Conservation (phyloP, 2,329 filamentous ascomycete genomes). For the Coleophoma eucalyptorum region DNA sequence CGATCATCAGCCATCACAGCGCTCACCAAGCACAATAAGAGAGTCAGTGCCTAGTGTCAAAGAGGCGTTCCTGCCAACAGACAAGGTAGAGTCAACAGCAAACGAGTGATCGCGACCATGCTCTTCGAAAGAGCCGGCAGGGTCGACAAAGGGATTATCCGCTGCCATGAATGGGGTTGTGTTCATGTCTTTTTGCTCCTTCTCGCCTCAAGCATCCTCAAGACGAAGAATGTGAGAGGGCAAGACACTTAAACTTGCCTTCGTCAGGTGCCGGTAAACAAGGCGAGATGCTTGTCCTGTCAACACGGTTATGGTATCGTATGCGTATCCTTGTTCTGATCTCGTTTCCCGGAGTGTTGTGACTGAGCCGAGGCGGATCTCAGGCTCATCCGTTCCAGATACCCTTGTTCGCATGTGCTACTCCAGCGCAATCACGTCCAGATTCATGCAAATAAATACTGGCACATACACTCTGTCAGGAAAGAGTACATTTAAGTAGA, state of each 20-base stretch:
- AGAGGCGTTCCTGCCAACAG: constrained; percentile 53
- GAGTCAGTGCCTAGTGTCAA: constrained; percentile 58
- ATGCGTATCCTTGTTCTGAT: background rate
- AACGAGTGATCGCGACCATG: constrained; percentile 28
- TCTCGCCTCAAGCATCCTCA: constrained; percentile 14
- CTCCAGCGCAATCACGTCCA: background rate
- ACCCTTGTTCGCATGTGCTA: background rate
- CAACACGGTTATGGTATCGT: background rate
- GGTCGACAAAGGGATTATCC: constrained; percentile 33
- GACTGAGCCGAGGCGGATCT: background rate
- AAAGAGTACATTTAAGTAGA: background rate
- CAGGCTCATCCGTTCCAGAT: no score
- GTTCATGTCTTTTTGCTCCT: constrained; percentile 12
- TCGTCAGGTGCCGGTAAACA: background rate
- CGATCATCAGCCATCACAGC: background rate
- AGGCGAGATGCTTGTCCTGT: background rate
- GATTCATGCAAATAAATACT: constrained; percentile 4
- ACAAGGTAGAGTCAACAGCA: constrained; percentile 40
- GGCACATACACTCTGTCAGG: background rate
- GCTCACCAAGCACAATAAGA: constrained; percentile 53
- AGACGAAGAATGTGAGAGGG: background rate
- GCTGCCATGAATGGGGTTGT: constrained; percentile 15
- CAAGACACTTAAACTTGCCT: no score
- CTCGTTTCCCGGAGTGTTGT: no score
- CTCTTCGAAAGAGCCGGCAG: constrained; percentile 24